phyloP scores from a whole-genome alignment of 768 basidiomycete genomes.

The Coprinellus micaceus region DNA sequence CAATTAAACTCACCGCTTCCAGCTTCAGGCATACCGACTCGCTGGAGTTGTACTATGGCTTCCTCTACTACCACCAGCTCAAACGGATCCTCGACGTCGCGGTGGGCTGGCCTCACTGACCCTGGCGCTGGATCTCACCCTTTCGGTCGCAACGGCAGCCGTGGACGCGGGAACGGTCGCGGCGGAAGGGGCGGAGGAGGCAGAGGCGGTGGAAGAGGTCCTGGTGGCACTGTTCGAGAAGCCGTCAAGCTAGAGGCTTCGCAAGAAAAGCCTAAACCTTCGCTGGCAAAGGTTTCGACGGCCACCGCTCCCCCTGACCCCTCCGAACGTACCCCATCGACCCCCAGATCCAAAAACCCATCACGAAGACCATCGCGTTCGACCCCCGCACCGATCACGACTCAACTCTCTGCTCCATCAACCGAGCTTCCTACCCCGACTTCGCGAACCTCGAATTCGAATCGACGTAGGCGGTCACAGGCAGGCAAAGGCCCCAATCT shows the following conservation, averaged over 20 bases:
- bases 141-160: conserved; percentile 34
- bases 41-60: conserved; percentile 22
- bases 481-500: conserved; percentile 25
- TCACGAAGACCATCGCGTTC: conserved; percentile 33
- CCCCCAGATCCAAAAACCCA: conserved; percentile 25
- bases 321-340: conserved; percentile 10
- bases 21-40: neutral
- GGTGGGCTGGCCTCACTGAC: conserved; percentile 47
- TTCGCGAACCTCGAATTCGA: conserved; percentile 37
- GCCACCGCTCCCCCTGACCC: conserved; percentile 6
- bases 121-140: conserved; percentile 47
- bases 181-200: conserved; percentile 28
- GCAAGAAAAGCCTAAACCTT: conserved; percentile 17
- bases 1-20: neutral
- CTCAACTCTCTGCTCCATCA: conserved; percentile 17
- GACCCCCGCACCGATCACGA: conserved; percentile 24
- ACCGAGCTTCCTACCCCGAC: conserved; percentile 21
- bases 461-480: conserved; percentile 51
- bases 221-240: conserved; percentile 13
- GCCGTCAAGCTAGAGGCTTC: conserved; percentile 15
- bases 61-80: conserved; percentile 25
- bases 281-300: conserved; percentile 18
- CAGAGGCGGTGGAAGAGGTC: conserved; percentile 27
- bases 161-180: conserved; percentile 35
- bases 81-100: conserved; percentile 31